Conservation (phyloP, 176 grass and related monocot genomes). For the Rhipidocladum racemiflorum region DNA sequence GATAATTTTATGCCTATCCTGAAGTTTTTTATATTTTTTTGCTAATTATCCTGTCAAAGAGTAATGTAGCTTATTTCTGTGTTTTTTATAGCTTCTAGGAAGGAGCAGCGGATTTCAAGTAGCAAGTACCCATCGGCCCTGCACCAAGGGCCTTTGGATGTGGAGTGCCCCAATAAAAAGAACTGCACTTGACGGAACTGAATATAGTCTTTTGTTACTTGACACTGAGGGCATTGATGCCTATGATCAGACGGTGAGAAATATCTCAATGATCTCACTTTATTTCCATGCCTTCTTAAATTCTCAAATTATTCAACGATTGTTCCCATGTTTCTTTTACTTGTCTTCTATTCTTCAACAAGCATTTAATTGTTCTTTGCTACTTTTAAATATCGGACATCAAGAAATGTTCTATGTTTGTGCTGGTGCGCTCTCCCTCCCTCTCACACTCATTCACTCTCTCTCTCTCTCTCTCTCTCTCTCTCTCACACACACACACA, state of each 20-base stretch:
- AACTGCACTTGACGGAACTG: conserved; percentile 73
- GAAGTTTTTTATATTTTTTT: neutral
- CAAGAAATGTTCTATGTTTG: neutral
- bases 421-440: neutral
- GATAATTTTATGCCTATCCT: too few species aligned
- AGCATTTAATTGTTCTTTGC: neutral
- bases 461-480: neutral
- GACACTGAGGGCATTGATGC: conserved; percentile 88
- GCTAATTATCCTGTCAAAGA: neutral
- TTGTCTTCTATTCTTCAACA: neutral
- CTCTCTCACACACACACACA: neutral
- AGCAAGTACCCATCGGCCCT: conserved; percentile 71
- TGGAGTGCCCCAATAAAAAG: conserved; percentile 74
- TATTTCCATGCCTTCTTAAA: neutral
- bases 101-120: conserved; percentile 80
- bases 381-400: neutral
- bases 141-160: conserved; percentile 92
- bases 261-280: neutral
- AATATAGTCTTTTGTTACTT: conserved; percentile 71
- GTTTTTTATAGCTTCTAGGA: conserved; percentile 56
- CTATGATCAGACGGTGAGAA: conserved; percentile 69
- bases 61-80: conserved; percentile 3
- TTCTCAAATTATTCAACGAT: neutral
- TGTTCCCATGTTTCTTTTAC: neutral
- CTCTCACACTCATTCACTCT: neutral